A percentile compares a stretch with the other conserved stretches of the same genome.
phyloP scores from a whole-genome alignment of 1,284 basidiomycete species.

The Tranzscheliella williamsii region DNA sequence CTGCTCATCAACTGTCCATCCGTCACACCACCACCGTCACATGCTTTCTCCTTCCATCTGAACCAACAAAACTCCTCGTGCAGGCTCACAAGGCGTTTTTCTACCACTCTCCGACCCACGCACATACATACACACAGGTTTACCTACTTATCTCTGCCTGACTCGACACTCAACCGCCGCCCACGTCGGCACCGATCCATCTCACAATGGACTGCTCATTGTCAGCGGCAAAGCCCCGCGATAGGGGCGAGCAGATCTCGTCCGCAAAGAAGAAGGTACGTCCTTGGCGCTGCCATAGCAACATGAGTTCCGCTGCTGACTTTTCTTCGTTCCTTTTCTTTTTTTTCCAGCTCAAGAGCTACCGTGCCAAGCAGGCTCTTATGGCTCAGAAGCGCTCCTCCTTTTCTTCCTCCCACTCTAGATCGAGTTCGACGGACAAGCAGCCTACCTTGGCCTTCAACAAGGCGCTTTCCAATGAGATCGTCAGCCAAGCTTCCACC shows the following conservation, averaged over 20 bases:
- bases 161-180: no score
- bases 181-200: no score
- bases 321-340: conserved; percentile 3
- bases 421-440: conserved; percentile 2
- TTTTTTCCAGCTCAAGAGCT: conserved; percentile 44
- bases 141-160: no score
- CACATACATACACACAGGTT: no score
- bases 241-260: conserved; percentile 45
- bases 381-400: conserved; percentile 38
- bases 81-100: no score
- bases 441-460: conserved; percentile 4
- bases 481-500: conserved; percentile 23
- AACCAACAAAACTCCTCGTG: no score
- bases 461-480: conserved; percentile 20
- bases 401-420: conserved; percentile 14
- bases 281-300: no score
- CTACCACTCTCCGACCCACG: no score
- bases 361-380: conserved; percentile 51
- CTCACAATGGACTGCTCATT: conserved; percentile 5
- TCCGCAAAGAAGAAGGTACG: conserved; percentile 53
- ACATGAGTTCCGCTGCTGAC: no score
- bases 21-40: no score
- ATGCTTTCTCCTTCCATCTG: no score
- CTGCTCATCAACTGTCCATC: no score
- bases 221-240: conserved; percentile 8